Evolutionary conservation across 495 filamentous ascomycete genomes (phyloP).

Genomic region (Diplogelasinospora grovesii): DNA sequence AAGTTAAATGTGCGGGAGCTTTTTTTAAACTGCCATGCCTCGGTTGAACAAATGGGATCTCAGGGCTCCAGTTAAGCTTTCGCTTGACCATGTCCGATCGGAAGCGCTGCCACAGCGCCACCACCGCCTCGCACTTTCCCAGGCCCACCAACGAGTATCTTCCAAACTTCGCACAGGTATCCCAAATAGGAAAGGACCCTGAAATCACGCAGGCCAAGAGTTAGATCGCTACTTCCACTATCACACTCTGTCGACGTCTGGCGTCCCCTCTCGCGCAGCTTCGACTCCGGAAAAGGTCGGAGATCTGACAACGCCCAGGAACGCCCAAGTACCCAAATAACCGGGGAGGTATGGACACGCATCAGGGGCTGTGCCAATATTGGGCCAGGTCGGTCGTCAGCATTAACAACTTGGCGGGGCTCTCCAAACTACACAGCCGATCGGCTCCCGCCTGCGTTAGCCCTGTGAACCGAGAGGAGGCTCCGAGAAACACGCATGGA

Average conservation of each 20-base stretch:
- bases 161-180: constrained; percentile 29
- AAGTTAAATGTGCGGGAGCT: too few species aligned
- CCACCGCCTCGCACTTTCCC: background rate
- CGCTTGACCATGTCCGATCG: constrained; percentile 3
- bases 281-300: background rate
- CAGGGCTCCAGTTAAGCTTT: constrained; percentile 10
- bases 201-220: constrained; percentile 2
- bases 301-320: background rate
- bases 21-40: too few species aligned
- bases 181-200: constrained; percentile 25
- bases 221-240: constrained; percentile 8
- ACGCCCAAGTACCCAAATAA: constrained; percentile 9
- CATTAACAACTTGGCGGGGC: constrained; percentile 7
- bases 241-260: background rate
- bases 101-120: constrained; percentile 10
- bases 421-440: background rate
- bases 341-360: constrained; percentile 10
- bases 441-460: background rate
- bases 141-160: background rate
- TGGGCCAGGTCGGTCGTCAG: constrained; percentile 5
- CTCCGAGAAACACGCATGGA: background rate
- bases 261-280: background rate
- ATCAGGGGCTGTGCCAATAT: constrained; percentile 16
- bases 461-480: constrained; percentile 1
- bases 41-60: background rate